These are phyloP conservation scores for Trichoderma gamsii DNA, from an alignment of 495 filamentous ascomycete species.

Conservation along the genomic window DNA sequence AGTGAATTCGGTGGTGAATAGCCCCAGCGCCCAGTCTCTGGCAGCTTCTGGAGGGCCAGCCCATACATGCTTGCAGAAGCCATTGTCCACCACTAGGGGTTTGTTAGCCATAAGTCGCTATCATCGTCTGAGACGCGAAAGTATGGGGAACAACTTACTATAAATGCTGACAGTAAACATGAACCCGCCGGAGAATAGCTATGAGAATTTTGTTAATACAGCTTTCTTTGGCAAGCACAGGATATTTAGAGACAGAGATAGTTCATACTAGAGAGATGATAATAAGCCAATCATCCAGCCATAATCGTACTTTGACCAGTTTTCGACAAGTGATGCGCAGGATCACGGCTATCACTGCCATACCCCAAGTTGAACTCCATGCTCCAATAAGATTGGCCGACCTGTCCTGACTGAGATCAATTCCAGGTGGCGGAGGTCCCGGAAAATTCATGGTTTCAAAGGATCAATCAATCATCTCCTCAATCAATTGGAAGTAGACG, in stretches of 20 bases:
- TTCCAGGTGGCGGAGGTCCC: slow-evolving; percentile 1
- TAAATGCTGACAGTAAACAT: neutral
- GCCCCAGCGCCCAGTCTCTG: neutral
- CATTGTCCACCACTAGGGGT: neutral
- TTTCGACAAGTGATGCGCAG: neutral
- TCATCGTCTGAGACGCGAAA: neutral
- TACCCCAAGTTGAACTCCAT: neutral
- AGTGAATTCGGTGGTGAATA: slow-evolving; percentile 14
- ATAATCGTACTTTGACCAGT: neutral
- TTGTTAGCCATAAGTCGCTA: neutral
- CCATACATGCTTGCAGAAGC: slow-evolving; percentile 1
- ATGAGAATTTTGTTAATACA: neutral
- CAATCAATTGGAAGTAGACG: neutral
- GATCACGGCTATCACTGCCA: neutral
- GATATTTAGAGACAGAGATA: neutral
- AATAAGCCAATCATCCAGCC: slow-evolving; percentile 11
- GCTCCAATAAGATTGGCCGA: neutral
- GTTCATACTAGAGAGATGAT: neutral
- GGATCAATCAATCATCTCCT: neutral
- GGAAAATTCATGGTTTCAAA: neutral
- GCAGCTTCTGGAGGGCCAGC: neutral
- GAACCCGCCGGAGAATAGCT: slow-evolving; percentile 2
- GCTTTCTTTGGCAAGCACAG: neutral
- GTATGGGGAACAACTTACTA: neutral
- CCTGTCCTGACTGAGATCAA: neutral